Conservation (phyloP, 306 rosid genomes). For the Acacia melanoxylon region DNA sequence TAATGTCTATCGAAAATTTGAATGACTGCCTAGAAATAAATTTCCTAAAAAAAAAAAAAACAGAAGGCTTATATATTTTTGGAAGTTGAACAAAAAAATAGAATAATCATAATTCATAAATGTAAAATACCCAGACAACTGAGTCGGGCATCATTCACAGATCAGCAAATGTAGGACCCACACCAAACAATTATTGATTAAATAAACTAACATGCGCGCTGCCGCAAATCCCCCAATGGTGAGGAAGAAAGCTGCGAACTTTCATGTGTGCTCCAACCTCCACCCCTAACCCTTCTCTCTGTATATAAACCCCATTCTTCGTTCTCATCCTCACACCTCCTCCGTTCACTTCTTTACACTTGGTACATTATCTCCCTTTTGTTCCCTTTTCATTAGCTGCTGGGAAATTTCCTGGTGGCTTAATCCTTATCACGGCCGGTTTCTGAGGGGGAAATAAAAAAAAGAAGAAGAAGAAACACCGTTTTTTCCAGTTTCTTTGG, state of each 20-base stretch:
- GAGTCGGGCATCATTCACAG: slow-evolving; percentile 7
- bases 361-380: neutral
- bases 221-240: neutral
- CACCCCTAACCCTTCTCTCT: neutral
- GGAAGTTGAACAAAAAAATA: neutral
- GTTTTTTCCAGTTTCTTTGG: neutral
- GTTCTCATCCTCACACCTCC: neutral
- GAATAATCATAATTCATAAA: neutral
- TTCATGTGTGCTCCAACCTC: neutral
- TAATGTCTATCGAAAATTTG: neutral
- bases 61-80: too few species aligned
- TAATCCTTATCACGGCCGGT: neutral
- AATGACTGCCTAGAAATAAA: too few species aligned
- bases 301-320: neutral
- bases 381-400: neutral
- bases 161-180: slow-evolving; percentile 12
- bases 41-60: neutral
- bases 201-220: neutral
- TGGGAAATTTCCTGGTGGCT: neutral
- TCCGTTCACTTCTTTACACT: neutral
- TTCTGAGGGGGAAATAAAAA: neutral
- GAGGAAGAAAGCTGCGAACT: neutral
- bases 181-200: slow-evolving; percentile 15
- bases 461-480: neutral
- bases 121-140: neutral